Percentiles rank a stretch among this genome's conserved stretches.
phyloP scores from a whole-genome alignment of 441 rosid genomes.

The Jatropha multifida region DNA sequence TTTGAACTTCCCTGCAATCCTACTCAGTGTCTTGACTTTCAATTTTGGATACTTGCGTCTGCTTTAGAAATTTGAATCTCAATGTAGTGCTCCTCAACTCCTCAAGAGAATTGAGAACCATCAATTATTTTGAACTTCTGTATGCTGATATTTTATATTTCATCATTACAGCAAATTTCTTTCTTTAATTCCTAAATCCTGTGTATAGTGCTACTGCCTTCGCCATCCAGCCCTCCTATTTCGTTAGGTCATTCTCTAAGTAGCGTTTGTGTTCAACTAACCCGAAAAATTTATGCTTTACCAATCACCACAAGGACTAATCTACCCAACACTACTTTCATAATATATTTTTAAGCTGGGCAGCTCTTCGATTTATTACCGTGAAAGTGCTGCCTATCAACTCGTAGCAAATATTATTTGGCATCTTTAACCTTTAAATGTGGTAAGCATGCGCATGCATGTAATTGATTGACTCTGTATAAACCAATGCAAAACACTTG shows the following conservation, averaged over 20 bases:
- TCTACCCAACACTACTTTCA: background rate
- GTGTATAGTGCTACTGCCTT: background rate
- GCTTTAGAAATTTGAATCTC: background rate
- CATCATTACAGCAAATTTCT: background rate
- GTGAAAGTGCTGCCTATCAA: background rate
- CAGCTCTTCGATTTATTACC: background rate
- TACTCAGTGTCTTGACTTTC: background rate
- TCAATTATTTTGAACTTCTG: background rate
- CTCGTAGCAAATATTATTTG: background rate
- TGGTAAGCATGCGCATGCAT: background rate
- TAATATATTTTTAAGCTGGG: background rate
- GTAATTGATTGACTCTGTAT: background rate
- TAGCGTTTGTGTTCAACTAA: background rate
- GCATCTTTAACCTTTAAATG: background rate
- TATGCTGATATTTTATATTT: background rate
- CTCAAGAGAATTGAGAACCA: background rate
- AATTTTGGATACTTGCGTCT: background rate
- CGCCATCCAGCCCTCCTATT: background rate
- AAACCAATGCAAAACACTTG: background rate
- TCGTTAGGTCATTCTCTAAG: background rate
- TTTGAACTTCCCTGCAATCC: background rate
- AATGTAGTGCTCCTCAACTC: background rate
- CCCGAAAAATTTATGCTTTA: conserved; percentile 1
- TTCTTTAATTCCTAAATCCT: background rate
- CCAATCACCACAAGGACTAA: background rate